Evolutionary conservation across 2,329 filamentous ascomycete species (phyloP), one percentile per base, ranked within the genome.

Genomic region (Leptographium radiaticola): DNA sequence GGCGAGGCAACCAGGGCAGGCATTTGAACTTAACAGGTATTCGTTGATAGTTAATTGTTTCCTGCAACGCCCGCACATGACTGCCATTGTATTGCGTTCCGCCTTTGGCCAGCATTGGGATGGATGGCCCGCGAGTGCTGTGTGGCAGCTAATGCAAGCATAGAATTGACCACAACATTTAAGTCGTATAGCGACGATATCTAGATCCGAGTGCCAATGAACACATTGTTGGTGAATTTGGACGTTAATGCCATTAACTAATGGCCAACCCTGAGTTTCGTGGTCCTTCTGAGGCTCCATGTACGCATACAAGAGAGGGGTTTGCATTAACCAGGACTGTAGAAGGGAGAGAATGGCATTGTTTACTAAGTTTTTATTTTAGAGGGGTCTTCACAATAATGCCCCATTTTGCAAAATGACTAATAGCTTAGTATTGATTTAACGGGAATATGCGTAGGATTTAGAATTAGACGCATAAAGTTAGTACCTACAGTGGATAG

Each of bases 111-210:
- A 56, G n/a, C 49, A 40, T 4, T n/a, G 15, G 13, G 53, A 11
- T 1, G 36, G 30, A 20, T 56, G 55, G 12, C 36, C 33, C 20
- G 53, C 52, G 6, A 55, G 31, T 3, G 52, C 55, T 3, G 53
- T 42, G 38, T 56, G 55, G 42, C 55, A 56, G 53, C 55, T 56
- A 43, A 56, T 56, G 53, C 55, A 56, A 42, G 55, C 55, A 31
- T 52, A 56, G 38, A n/a, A 56, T 13, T 44, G 7, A 15, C 55
- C 55, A 11, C 55, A 56, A 53, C 55, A 56, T 38, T 56, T 56
- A 43, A 55, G 55, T 18, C 55, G 55, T 46, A 56, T 56, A 42
- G 55, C 52, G n/a, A 56, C 51, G 16, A 56, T 53, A 31, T 56
- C 55, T 25, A 50, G 55, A 6, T 56, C 53, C 13, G 55, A 56